Conservation (phyloP, 768 basidiomycete genomes). For the Pisolithus marmoratus region DNA sequence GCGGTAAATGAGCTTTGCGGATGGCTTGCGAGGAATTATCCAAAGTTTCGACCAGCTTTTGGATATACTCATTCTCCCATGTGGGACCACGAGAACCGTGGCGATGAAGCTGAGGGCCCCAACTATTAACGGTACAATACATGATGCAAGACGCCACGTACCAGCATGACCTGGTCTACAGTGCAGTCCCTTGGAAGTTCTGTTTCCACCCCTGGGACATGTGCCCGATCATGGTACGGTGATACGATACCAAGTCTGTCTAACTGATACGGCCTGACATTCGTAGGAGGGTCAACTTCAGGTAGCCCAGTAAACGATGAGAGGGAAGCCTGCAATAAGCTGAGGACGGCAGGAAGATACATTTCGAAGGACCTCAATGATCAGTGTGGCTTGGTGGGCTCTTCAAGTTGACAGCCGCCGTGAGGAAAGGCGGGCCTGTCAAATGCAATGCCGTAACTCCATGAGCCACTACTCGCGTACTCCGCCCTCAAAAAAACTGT, state of each 20-base stretch:
- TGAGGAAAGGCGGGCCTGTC: too few relatives aligned
- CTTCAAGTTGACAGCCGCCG: too few relatives aligned
- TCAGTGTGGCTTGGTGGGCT: too few relatives aligned
- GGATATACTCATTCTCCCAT: slow-evolving; percentile 26
- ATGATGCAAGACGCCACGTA: slow-evolving; percentile 9
- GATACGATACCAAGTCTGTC: slow-evolving; percentile 30
- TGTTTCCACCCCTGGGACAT: slow-evolving; percentile 20
- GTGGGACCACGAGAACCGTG: slow-evolving; percentile 38
- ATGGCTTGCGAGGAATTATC: slow-evolving; percentile 18
- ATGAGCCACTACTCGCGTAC: too few relatives aligned
- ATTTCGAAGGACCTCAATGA: slow-evolving; percentile 1
- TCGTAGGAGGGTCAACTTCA: neutral
- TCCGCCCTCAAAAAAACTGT: too few relatives aligned
- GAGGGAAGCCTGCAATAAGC: slow-evolving; percentile 5
- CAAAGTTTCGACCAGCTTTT: slow-evolving; percentile 30
- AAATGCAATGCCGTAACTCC: too few relatives aligned
- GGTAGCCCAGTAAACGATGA: neutral
- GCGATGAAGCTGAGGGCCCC: slow-evolving; percentile 30
- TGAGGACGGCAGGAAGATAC: slow-evolving; percentile 14
- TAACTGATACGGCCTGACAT: neutral
- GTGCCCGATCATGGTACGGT: slow-evolving; percentile 31
- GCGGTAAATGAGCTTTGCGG: slow-evolving; percentile 25
- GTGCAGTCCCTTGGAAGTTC: slow-evolving; percentile 33
- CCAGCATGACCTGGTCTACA: slow-evolving; percentile 35
- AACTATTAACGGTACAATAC: neutral